A percentile compares a stretch with the other conserved stretches of the same genome.
phyloP scores from a whole-genome alignment of 2,329 filamentous ascomycete species.

The Aspergillus sp. region DNA sequence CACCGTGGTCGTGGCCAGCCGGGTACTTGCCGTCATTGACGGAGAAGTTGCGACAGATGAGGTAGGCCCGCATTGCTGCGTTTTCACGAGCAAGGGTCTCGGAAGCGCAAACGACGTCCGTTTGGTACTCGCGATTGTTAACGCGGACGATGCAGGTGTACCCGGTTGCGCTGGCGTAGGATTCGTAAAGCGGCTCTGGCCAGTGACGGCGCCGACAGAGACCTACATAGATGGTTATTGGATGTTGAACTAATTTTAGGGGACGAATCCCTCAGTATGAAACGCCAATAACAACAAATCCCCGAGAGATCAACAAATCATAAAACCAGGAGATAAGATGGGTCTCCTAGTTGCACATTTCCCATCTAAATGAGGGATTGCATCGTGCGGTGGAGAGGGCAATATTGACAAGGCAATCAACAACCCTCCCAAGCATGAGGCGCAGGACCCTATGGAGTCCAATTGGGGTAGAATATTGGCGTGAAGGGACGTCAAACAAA shows the following conservation, averaged over 20 bases:
- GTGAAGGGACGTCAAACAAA: slow-evolving; percentile 3
- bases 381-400: background rate
- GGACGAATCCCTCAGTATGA: background rate
- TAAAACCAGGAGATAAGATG: slow-evolving; percentile 6
- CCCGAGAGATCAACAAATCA: slow-evolving; percentile 12
- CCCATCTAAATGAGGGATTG: background rate
- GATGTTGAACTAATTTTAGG: slow-evolving; percentile 15
- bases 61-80: slow-evolving; percentile 92
- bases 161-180: slow-evolving; percentile 70
- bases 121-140: slow-evolving; percentile 95
- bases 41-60: slow-evolving; percentile 96
- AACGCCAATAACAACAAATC: slow-evolving; percentile 11
- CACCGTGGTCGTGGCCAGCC: slow-evolving; percentile 55
- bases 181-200: slow-evolving; percentile 86
- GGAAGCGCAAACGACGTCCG: slow-evolving; percentile 79
- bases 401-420: background rate
- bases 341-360: background rate
- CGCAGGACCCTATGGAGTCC: background rate
- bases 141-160: slow-evolving; percentile 90
- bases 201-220: slow-evolving; percentile 93
- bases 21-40: slow-evolving; percentile 89
- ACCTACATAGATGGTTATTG: slow-evolving; percentile 58
- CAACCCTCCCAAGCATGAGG: background rate
- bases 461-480: background rate
- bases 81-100: slow-evolving; percentile 85